Evolutionary conservation across 306 rosid species (phyloP), one percentile per base, ranked within the genome.

Genomic region (Glycine soja): DNA sequence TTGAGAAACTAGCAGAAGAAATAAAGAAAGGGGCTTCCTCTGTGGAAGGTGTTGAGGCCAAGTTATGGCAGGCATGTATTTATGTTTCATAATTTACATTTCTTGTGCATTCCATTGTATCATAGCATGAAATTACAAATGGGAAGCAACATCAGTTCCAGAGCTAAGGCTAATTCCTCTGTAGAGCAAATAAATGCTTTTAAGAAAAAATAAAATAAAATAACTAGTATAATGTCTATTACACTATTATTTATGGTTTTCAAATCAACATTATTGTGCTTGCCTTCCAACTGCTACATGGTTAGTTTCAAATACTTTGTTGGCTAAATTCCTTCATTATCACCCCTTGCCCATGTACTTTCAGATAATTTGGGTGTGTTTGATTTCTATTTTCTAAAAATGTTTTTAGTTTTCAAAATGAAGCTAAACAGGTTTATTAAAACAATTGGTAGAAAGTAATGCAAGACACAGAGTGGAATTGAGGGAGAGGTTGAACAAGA

Each of bases 21-120:
- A 92, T 94, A 45, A 91, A 84, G 88, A 93, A 91, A 70, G 98
- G 98, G 13, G 97, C 97, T 75, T 83, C 94, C 67, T 91, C 98
- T 53, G 85, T 94, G 15, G 97, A 94, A 89, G 98, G 97, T 38
- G 95, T 94, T 50, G 97, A 94, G 79, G 97, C 90, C 84, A 83
- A 87, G 82, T 80, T 94, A 68, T 94, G 97, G 97, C 97, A 94
- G 95, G 98, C 89, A 83, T 63, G 87, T 74, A 59, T 76, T 70
- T 75, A 10, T 51, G 50, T 82, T 70, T 34, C 66, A 15, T 12
- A 45, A 56, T 63, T 48, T 73, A 32, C 81, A 42, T 18, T 74
- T 58, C 72, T 40, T 43, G 47, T 71, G 76, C 79, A 74, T 57
- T 83, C 48, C 70, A 72, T 71, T 54, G 42, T 66, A 15, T 70